These are phyloP conservation scores for Mycena filopes DNA, from an alignment of 768 basidiomycete species.

Conservation along the genomic window DNA sequence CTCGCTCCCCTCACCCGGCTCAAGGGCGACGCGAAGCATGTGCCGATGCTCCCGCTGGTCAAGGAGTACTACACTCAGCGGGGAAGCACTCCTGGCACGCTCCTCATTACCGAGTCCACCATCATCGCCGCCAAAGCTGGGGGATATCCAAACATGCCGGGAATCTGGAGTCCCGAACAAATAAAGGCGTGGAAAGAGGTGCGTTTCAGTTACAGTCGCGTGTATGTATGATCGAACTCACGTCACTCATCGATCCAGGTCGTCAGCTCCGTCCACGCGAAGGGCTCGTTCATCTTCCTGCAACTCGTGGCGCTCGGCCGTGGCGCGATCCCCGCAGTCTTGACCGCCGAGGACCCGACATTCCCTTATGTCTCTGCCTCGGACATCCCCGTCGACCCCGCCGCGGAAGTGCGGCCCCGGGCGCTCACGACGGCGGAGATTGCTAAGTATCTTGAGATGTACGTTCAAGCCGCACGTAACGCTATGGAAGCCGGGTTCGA, in stretches of 20 bases:
- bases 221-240: too few species aligned
- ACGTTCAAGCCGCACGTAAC: slow-evolving; percentile 44
- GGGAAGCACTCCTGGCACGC: slow-evolving; percentile 44
- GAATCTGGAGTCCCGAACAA: slow-evolving; percentile 55
- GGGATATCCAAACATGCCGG: slow-evolving; percentile 46
- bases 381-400: slow-evolving; percentile 25
- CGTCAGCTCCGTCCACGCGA: slow-evolving; percentile 57
- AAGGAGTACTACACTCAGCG: slow-evolving; percentile 46
- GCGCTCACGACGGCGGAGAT: slow-evolving; percentile 43
- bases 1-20: slow-evolving; percentile 48
- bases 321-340: slow-evolving; percentile 32
- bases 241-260: too few species aligned
- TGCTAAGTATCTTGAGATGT: slow-evolving; percentile 40
- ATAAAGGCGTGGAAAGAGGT: slow-evolving; percentile 56
- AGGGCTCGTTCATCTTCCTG: slow-evolving; percentile 54
- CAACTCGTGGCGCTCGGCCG: slow-evolving; percentile 62
- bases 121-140: slow-evolving; percentile 42
- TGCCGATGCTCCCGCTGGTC: slow-evolving; percentile 41
- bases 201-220: too few species aligned
- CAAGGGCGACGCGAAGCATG: slow-evolving; percentile 37
- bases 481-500: slow-evolving; percentile 52
- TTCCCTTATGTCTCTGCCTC: slow-evolving; percentile 40
- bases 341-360: slow-evolving; percentile 41
- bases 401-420: slow-evolving; percentile 28
- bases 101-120: slow-evolving; percentile 55